Base-by-base conservation (phyloP, 345 rosid species). In the Dipteronia dyeriana region DNA sequence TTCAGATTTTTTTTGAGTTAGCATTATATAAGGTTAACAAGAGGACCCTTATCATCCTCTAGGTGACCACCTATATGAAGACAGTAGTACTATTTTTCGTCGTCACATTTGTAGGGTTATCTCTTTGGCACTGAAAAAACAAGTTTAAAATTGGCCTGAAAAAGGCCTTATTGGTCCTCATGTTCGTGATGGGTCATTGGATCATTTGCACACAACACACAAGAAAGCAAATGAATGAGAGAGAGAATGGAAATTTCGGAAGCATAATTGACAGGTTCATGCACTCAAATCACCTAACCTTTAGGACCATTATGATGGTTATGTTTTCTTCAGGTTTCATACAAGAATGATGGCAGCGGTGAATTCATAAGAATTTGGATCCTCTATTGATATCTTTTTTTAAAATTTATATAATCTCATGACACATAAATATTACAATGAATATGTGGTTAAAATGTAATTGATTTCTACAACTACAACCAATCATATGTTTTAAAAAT, bases 191-290 rank as follows among this genome's bases (percentile, higher is more conserved):
- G 76, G 66, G 29, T 23, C 76, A 62, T 22, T 43, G 25, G 26
- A 25, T 23, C 31, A 41, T 74, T 5, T 22, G 63, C 70, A 26
- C 67, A 22, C 51, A 62, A 74, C 70, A 26, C 67, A 22, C 53
- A 62, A 26, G 20, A 14, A 47, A 47, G 13, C 7, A 29, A 2
- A 56, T 19, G 38, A 19, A 10, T 20, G 47, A 54, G 29, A 7
- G 29, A 7, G 75, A 7, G 25, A 4, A 39, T 56, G 29, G 19
- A 17, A 74, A 45, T 29, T 74, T 12, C 41, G 45, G 29, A 45
- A 38, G 43, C n/a, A 49, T 25, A 74, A 62, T 10, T 63, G 77
- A 74, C 77, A 5, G 47, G 47, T 47, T 63, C 69, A 63, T 25
- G 69, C 54, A 74, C 45, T 54, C 26, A 29, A 70, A 31, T 17